Evolutionary conservation across 306 rosid species (phyloP), one percentile per base, ranked within the genome.

Genomic region (Coriaria nepalensis): DNA sequence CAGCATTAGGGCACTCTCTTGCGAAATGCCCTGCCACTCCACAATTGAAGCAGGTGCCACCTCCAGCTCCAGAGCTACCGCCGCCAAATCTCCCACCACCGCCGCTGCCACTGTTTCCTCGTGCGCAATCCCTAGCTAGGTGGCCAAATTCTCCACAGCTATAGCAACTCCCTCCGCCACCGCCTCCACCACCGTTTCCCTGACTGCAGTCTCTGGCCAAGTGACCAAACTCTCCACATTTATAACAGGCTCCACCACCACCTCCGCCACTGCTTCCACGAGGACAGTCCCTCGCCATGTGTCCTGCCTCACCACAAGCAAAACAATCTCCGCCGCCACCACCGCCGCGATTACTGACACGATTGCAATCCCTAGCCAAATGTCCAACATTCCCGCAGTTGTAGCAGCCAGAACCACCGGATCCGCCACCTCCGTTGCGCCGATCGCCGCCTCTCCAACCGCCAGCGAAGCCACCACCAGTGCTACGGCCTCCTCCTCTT

Each of bases 301-400:
- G 95, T 0, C 95, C 95, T 12, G 57, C 63, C 7, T 60, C 85
- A 6, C 93, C 93, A 29, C 95, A 86, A 13, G 8, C 47, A 37
- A 35, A 86, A 40, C 93, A 86, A 0, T 75, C 68, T 0, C 78
- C 76, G 0, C 83, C 78, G 4, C 74, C 47, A 0, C 64, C 70
- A 0, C 66, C 53, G 4, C 60, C 53, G 13, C 55, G 44, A 6
- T 9, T 43, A 20, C 55, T 57, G 2, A 35, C 45, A 42, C 72
- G 65, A 51, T 52, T 52, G 48, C 93, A 86, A 13, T 86, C 87
- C 54, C 95, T 66, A 2, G 93, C 93, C n/a, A 86, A 8, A 52
- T 86, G 95, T 0, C 93, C 84, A 0, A 53, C 9, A 2, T 76
- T 87, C 10, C 93, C 95, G 14, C 95, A 86, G 6, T 69, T 68